phyloP scores from a whole-genome alignment of 345 rosid species.

The Eucalyptus marginata region DNA sequence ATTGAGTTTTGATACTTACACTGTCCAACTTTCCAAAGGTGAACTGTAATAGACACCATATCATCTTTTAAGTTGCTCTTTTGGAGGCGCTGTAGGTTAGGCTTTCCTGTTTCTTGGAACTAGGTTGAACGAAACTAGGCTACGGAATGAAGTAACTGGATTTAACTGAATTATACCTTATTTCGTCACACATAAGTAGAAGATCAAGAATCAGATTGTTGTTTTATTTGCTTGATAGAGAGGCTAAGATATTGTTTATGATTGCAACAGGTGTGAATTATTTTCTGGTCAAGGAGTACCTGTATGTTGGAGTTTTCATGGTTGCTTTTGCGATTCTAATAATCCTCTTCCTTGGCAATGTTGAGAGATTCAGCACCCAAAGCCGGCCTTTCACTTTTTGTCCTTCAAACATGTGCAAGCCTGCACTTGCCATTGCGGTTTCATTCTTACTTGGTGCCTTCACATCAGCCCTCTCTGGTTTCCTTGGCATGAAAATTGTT shows the following conservation, averaged over 20 bases:
- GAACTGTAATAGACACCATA: background rate
- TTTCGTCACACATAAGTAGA: background rate
- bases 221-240: too few species aligned
- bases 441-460: too few species aligned
- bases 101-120: background rate
- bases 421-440: too few species aligned
- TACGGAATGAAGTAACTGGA: background rate
- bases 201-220: background rate
- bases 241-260: too few species aligned
- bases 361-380: too few species aligned
- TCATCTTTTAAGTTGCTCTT: background rate
- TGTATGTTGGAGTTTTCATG: rapidly evolving
- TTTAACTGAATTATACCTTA: background rate
- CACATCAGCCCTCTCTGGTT: too few species aligned
- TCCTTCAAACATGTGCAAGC: too few species aligned
- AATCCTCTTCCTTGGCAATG: rapidly evolving
- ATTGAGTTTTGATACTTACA: background rate
- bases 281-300: too few species aligned
- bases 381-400: too few species aligned
- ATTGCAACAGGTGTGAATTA: rapidly evolving
- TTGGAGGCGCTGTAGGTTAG: background rate
- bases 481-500: too few species aligned
- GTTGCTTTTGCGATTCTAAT: too few species aligned
- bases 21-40: background rate
- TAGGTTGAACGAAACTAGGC: background rate